Evolutionary conservation across 2,329 filamentous ascomycete genomes (phyloP).

Genomic region (Clonostachys rosea): DNA sequence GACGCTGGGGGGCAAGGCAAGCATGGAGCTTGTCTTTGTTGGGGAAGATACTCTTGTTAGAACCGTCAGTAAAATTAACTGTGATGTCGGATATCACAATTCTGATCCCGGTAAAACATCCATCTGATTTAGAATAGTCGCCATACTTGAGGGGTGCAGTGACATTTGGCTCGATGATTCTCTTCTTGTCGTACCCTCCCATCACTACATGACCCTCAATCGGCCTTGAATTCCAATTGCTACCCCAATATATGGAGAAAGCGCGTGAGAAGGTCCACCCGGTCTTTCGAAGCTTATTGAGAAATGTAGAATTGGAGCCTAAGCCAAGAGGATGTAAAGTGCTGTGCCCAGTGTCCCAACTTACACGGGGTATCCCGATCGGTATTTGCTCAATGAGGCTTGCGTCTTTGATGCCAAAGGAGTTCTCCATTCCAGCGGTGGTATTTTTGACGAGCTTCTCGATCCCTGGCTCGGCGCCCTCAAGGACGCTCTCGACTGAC

Average conservation of each 20-base stretch:
- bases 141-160: slow-evolving; percentile 14
- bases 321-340: slow-evolving; percentile 17
- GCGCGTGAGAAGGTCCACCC: slow-evolving; percentile 16
- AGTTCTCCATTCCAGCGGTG: not conserved
- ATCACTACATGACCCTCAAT: slow-evolving; percentile 22
- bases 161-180: slow-evolving; percentile 16
- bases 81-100: slow-evolving; percentile 11
- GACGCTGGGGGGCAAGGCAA: slow-evolving; percentile 22
- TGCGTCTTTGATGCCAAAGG: not conserved
- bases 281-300: slow-evolving; percentile 12
- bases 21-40: slow-evolving; percentile 10
- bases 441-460: slow-evolving; percentile 10
- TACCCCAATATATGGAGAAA: slow-evolving; percentile 29
- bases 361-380: slow-evolving; percentile 15
- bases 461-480: slow-evolving; percentile 12
- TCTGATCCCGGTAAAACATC: slow-evolving; percentile 14
- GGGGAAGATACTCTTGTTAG: slow-evolving; percentile 16
- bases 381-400: slow-evolving; percentile 2
- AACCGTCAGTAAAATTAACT: slow-evolving; percentile 18
- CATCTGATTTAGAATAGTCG: not conserved
- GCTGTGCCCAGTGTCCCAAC: slow-evolving; percentile 18
- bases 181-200: slow-evolving; percentile 25
- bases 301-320: slow-evolving; percentile 20
- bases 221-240: slow-evolving; percentile 15
- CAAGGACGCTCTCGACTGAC: slow-evolving; percentile 5